A percentile compares a stretch with the other conserved stretches of the same genome.
Conservation (phyloP, 1,284 basidiomycete species). For the Ceraceosorus bombacis region DNA sequence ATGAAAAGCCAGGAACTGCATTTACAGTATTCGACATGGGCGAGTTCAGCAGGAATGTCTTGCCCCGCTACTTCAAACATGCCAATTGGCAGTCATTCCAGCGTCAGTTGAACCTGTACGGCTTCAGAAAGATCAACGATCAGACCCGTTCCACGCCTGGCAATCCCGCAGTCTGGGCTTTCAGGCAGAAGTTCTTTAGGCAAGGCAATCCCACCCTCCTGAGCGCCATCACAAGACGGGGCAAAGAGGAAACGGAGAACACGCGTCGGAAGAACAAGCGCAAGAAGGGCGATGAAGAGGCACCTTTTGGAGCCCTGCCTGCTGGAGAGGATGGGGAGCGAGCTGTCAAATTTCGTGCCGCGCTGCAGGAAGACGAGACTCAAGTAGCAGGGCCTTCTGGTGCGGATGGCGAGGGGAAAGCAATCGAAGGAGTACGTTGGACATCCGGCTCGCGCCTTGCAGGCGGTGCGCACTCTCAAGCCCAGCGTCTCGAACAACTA, state of each 20-base stretch:
- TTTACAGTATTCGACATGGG: too few species aligned
- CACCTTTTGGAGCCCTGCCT: not conserved
- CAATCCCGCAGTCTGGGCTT: not conserved
- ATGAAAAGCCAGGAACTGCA: too few species aligned
- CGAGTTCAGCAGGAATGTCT: too few species aligned
- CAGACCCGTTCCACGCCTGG: not conserved
- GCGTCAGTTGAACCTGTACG: slow-evolving; percentile 1
- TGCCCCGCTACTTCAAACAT: not conserved
- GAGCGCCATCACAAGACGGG: not conserved
- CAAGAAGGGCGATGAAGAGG: not conserved
- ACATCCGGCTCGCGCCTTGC: not conserved
- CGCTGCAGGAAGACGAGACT: not conserved
- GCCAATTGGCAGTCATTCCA: not conserved
- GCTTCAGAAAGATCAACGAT: slow-evolving; percentile 1
- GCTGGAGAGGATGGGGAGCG: not conserved
- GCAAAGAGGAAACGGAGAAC: too few species aligned
- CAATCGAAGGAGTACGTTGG: not conserved
- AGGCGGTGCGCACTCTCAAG: not conserved
- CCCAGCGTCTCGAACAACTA: not conserved
- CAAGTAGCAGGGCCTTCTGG: not conserved
- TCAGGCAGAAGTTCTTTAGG: not conserved
- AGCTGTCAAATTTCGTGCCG: not conserved
- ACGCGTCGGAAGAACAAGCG: not conserved
- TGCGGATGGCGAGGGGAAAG: not conserved
- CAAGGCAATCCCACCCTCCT: not conserved